These are phyloP conservation scores for Solanum habrochaites DNA, from an alignment of 257 asterid genomes.

Conservation along the genomic window DNA sequence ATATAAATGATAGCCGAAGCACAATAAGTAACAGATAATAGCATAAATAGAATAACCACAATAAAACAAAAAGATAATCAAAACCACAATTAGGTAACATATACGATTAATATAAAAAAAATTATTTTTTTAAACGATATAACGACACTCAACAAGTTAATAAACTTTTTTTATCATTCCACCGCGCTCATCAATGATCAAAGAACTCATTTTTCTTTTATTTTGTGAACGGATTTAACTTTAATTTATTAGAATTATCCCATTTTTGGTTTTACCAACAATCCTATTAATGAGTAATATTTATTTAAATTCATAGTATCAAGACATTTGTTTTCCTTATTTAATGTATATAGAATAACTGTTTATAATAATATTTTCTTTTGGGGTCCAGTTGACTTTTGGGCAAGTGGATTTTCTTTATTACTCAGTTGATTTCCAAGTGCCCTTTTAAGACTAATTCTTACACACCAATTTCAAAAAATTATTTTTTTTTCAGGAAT, in stretches of 20 bases:
- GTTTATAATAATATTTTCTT: not conserved
- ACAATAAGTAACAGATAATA: no score
- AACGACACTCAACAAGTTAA: accelerated
- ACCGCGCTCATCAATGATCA: not conserved
- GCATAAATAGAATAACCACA: no score
- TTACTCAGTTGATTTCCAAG: not conserved
- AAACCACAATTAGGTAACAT: no score
- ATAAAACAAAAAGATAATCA: no score
- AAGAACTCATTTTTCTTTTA: not conserved
- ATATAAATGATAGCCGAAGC: not conserved
- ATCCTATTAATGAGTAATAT: not conserved
- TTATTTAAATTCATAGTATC: not conserved
- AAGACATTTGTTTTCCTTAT: not conserved
- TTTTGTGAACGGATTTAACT: not conserved
- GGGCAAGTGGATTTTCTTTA: not conserved
- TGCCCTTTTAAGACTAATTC: not conserved
- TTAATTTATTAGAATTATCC: not conserved
- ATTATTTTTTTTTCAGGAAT: not conserved
- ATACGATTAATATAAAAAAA: no score
- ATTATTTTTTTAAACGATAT: accelerated
- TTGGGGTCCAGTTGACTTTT: not conserved
- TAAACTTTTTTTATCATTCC: not conserved
- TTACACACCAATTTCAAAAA: not conserved
- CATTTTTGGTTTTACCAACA: not conserved
- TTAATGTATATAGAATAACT: not conserved